Percentiles rank a stretch among this genome's conserved stretches.
phyloP scores from a whole-genome alignment of 768 basidiomycete genomes.

The Mycena floridula region DNA sequence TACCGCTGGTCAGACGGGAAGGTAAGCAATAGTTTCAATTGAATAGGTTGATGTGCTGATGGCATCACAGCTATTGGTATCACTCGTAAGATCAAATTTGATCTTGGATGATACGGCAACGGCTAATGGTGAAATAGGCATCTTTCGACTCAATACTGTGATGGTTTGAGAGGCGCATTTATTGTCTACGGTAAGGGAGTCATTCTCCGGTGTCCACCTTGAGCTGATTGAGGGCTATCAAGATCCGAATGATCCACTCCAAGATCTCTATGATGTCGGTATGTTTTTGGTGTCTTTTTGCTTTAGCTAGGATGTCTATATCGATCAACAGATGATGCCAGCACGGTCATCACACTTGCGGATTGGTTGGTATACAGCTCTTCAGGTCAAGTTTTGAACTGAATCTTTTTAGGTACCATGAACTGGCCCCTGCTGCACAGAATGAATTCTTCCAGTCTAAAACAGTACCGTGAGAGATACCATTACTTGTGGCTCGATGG shows the following conservation, averaged over 20 bases:
- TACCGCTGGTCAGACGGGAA: not conserved
- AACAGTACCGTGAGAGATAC: constrained; percentile 19
- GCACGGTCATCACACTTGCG: constrained; percentile 23
- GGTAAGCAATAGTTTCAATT: constrained; percentile 17
- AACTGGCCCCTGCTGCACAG: constrained; percentile 32
- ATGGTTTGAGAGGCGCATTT: too few relatives aligned
- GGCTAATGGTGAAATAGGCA: too few relatives aligned
- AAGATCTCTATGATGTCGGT: constrained; percentile 23
- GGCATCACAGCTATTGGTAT: constrained; percentile 17
- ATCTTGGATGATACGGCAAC: too few relatives aligned
- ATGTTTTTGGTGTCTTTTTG: too few relatives aligned
- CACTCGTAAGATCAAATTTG: too few relatives aligned
- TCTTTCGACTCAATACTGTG: constrained; percentile 25
- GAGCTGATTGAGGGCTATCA: constrained; percentile 8
- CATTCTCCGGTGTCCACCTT: constrained; percentile 10
- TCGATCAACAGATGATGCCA: too few relatives aligned
- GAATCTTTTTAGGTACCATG: too few relatives aligned
- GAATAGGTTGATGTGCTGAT: not conserved
- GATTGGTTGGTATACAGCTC: too few relatives aligned
- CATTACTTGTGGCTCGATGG: not conserved
- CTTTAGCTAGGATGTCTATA: too few relatives aligned
- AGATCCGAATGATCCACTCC: constrained; percentile 24
- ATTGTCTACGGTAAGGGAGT: too few relatives aligned
- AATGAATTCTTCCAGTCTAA: constrained; percentile 25
- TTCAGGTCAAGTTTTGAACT: too few relatives aligned